Percentiles rank a stretch among this genome's conserved stretches.
phyloP scores from a whole-genome alignment of 2,329 filamentous ascomycete species.

The Phyllosticta paracitricarpa region DNA sequence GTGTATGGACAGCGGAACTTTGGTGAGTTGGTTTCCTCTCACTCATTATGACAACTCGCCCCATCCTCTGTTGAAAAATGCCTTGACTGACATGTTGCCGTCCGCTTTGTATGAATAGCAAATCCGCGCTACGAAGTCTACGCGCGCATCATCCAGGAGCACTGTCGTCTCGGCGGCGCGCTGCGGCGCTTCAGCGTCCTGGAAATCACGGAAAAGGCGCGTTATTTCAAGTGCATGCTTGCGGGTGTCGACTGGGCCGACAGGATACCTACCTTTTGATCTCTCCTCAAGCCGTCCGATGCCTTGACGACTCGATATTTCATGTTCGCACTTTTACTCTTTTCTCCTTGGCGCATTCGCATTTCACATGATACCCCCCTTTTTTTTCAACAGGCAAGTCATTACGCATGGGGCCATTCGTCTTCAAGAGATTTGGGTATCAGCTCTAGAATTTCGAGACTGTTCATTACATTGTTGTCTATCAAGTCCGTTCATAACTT shows the following conservation, averaged over 20 bases:
- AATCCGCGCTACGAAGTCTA: slow-evolving; percentile 18
- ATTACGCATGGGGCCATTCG: background rate
- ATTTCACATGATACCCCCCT: background rate
- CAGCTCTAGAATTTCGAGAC: background rate
- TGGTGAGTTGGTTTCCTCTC: slow-evolving; percentile 15
- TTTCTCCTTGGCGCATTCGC: background rate
- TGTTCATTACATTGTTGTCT: background rate
- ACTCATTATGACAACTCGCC: background rate
- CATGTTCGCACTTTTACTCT: background rate
- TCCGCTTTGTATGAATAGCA: background rate
- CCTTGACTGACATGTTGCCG: background rate
- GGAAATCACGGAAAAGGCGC: slow-evolving; percentile 20
- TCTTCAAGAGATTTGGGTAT: background rate
- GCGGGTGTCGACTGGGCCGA: background rate
- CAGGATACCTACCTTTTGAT: slow-evolving; percentile 2
- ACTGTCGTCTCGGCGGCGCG: slow-evolving; percentile 18
- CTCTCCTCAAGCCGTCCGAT: background rate
- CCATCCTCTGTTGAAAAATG: background rate
- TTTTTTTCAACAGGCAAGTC: background rate
- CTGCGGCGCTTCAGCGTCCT: slow-evolving; percentile 21
- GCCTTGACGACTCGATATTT: background rate
- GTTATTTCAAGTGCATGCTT: slow-evolving; percentile 15
- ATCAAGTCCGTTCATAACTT: background rate
- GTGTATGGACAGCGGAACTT: slow-evolving; percentile 11
- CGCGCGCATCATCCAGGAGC: slow-evolving; percentile 18